phyloP scores from a whole-genome alignment of 2,329 filamentous ascomycete species.

The Apiospora sp. region DNA sequence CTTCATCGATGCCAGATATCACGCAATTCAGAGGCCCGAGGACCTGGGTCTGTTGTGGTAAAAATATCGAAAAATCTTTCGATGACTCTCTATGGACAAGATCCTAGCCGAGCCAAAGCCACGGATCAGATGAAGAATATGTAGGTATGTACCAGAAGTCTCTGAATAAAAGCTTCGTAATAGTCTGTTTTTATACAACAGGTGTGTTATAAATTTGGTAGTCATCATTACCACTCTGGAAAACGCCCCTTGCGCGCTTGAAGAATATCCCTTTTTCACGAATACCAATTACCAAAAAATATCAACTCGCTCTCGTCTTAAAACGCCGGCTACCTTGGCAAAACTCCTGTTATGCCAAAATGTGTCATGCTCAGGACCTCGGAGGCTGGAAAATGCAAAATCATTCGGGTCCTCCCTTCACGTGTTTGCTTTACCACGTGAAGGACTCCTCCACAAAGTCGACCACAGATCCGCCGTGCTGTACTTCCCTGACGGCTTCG shows the following conservation, averaged over 20 bases:
- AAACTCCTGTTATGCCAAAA: slow-evolving; percentile 9
- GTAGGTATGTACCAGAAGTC: slow-evolving; percentile 9
- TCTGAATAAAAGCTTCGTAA: slow-evolving; percentile 13
- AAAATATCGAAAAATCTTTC: neutral
- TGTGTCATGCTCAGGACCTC: neutral
- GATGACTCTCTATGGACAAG: slow-evolving; percentile 17
- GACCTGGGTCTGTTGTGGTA: neutral
- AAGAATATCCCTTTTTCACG: slow-evolving; percentile 4
- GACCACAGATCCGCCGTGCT: slow-evolving; percentile 67
- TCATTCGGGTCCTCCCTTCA: neutral
- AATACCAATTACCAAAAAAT: slow-evolving; percentile 16
- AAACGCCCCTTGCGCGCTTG: slow-evolving; percentile 6
- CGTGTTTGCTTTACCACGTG: slow-evolving; percentile 59
- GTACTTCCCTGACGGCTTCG: slow-evolving; percentile 68
- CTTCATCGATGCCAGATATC: neutral
- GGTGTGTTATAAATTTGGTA: neutral
- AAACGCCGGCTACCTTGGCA: slow-evolving; percentile 15
- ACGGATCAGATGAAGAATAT: slow-evolving; percentile 19
- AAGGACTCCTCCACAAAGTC: slow-evolving; percentile 84
- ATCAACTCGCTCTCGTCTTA: slow-evolving; percentile 13
- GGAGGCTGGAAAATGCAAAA: neutral
- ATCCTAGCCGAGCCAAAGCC: slow-evolving; percentile 14
- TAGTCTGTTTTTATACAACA: slow-evolving; percentile 12
- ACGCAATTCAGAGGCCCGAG: neutral
- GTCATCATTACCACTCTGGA: slow-evolving; percentile 3